phyloP scores from a whole-genome alignment of 768 basidiomycete genomes.

The Boletus fagicola region DNA sequence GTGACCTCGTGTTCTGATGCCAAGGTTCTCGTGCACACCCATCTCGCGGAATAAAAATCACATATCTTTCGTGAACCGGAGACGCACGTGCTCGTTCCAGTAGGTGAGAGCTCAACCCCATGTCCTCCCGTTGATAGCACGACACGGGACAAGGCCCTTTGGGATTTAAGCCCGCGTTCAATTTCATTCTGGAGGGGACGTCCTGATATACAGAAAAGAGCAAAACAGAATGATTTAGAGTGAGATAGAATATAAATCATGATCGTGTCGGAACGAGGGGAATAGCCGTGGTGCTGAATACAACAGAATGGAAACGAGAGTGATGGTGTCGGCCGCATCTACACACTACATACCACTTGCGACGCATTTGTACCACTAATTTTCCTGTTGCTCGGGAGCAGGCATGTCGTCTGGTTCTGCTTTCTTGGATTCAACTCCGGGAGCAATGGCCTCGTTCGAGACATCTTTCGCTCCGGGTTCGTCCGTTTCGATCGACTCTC shows the following conservation, averaged over 20 bases:
- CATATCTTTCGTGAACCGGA: background rate
- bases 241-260: constrained; percentile 18
- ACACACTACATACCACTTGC: background rate
- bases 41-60: background rate
- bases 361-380: background rate
- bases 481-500: constrained; percentile 19
- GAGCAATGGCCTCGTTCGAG: constrained; percentile 1
- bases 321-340: background rate
- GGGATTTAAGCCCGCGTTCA: background rate
- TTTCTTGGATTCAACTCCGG: constrained; percentile 5
- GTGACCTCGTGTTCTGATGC: background rate
- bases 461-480: constrained; percentile 2
- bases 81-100: background rate
- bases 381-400: constrained; percentile 1
- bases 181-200: constrained; percentile 2
- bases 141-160: background rate
- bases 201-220: constrained; percentile 19
- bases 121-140: background rate
- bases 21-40: background rate
- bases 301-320: constrained; percentile 2
- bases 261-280: background rate
- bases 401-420: background rate
- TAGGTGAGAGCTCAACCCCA: background rate
- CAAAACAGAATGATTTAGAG: background rate
- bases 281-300: constrained; percentile 4